A percentile compares a stretch with the other conserved stretches of the same genome.
phyloP scores from a whole-genome alignment of 2,329 filamentous ascomycete genomes.

The Neurospora sp. region DNA sequence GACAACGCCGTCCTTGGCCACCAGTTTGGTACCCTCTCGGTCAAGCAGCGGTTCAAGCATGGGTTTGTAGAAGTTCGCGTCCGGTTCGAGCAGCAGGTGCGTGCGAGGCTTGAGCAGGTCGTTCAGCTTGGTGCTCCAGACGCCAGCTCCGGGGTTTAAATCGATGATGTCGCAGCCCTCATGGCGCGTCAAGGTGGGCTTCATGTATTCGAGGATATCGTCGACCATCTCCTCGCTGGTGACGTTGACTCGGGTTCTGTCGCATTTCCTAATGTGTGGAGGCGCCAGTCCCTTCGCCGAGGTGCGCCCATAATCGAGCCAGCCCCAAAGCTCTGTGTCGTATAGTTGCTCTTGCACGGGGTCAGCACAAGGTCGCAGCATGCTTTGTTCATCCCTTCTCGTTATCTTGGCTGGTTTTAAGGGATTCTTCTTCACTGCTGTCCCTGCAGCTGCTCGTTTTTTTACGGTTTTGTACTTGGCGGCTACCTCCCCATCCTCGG shows the following conservation, averaged over 20 bases:
- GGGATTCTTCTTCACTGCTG: neutral
- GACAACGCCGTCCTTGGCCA: slow-evolving; percentile 48
- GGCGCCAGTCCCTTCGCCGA: neutral
- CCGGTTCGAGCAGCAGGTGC: slow-evolving; percentile 75
- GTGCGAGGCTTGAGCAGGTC: slow-evolving; percentile 65
- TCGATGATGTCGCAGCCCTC: slow-evolving; percentile 79
- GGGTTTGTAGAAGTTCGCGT: slow-evolving; percentile 45
- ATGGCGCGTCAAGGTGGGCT: slow-evolving; percentile 57
- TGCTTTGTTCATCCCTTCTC: neutral
- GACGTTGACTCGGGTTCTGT: slow-evolving; percentile 40
- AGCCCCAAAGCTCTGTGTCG: neutral
- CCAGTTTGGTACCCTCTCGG: slow-evolving; percentile 36
- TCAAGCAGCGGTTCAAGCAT: slow-evolving; percentile 51
- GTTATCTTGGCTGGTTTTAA: neutral
- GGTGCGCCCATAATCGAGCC: neutral
- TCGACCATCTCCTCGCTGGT: slow-evolving; percentile 47
- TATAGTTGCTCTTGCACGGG: neutral
- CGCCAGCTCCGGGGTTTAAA: slow-evolving; percentile 67
- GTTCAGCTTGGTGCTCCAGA: slow-evolving; percentile 73
- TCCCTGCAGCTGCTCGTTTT: neutral
- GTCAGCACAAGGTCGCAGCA: neutral
- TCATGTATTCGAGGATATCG: slow-evolving; percentile 61
- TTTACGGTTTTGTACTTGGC: neutral
- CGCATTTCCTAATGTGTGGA: neutral
- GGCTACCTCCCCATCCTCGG: neutral